Evolutionary conservation across 257 asterid species (phyloP), one percentile per base, ranked within the genome.

Genomic region (Coffea eugenioides): DNA sequence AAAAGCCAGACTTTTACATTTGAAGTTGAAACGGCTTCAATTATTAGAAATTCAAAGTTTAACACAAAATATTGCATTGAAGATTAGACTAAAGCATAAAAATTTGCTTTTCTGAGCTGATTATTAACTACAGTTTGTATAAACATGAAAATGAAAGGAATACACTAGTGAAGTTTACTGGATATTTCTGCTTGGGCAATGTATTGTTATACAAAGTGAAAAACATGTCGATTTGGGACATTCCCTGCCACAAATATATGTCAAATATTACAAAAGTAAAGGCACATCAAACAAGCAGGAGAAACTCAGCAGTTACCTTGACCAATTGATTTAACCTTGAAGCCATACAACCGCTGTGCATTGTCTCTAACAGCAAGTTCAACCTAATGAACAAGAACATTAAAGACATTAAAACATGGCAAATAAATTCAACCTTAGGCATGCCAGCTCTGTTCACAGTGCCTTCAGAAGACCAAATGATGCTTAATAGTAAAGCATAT

Each of bases 351-450:
- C 73, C 97, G 87, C 84, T 96, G 97, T 5, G 98, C 99, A 86
- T 85, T 90, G 86, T 96, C 99, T 68, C 99, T 90, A 61, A 96
- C 81, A 69, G 98, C 99, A 88, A 96, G 92, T 86, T 94, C 99
- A 57, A 96, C 97, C 99, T 96, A 81, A 84, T 67, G 79, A 48
- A 85, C 64, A 82, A 16, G 73, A 84, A 69, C 6, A 73, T 77
- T 20, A 70, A 71, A 65, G 43, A 70, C 41, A 62, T 20, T 23
- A 54, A 72, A 77, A 74, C n/a, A 67, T 62, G 73, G 52, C 4
- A 61, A 18, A 25, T 18, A 8, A n/a, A 71, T 70, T 57, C 23
- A 48, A 18, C n/a, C 12, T 21, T n/a, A 72, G 71, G 36, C 54
- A 81, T 74, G 72, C 25, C 49, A 61, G 13, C 25, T 69, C 34